Conservation (phyloP, 139 green algal species). For the Raphidocelis subcapitata region DNA sequence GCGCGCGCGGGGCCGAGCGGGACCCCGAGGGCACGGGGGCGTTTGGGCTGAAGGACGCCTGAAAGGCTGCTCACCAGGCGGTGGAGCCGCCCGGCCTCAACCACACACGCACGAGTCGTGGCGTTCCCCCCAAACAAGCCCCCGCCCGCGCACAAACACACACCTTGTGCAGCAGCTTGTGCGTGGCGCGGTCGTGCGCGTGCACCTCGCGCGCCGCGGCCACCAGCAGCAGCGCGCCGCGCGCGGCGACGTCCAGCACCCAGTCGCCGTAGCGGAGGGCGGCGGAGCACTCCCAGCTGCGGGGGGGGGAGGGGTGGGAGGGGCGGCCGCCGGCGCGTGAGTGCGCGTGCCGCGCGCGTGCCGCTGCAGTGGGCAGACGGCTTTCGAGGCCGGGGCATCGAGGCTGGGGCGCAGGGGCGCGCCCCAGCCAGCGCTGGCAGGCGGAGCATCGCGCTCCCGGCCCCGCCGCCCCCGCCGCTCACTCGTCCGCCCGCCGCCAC, state of each 20-base stretch:
- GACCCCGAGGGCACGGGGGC: not conserved
- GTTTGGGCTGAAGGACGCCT: not conserved
- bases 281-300: constrained; percentile 9
- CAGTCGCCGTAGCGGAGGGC: constrained; percentile 63
- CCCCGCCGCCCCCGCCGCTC: no score
- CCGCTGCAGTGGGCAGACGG: not conserved
- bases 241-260: constrained; percentile 50
- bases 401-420: no score
- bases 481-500: constrained; percentile 27
- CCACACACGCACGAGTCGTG: not conserved
- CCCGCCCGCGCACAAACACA: no score
- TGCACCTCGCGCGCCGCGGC: constrained; percentile 37
- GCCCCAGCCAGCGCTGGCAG: no score
- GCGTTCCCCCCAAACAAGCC: no score
- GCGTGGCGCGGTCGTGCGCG: constrained; percentile 36
- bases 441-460: no score
- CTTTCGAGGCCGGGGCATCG: not conserved
- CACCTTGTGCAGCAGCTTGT: constrained; percentile 25
- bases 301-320: not conserved
- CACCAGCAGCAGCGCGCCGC: constrained; percentile 44
- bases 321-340: not conserved
- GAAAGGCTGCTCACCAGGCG: not conserved
- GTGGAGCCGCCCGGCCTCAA: not conserved
- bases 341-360: no score
- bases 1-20: not conserved